These are phyloP conservation scores for Sphaerulina populicola DNA, from an alignment of 2,329 filamentous ascomycete genomes.

Conservation along the genomic window DNA sequence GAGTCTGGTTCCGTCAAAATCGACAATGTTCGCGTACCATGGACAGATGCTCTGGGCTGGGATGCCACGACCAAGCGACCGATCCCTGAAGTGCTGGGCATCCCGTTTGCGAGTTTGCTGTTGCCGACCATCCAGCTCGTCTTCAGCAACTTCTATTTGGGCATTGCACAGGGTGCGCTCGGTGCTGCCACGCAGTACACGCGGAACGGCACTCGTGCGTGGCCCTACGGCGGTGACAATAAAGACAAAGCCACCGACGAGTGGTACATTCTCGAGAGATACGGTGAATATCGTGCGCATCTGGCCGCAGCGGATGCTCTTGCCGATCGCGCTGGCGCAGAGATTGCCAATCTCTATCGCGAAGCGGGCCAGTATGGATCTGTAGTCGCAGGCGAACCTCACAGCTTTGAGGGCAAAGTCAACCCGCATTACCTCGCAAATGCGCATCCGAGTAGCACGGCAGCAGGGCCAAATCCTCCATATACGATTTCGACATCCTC, in stretches of 20 bases:
- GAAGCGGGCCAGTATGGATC: slow-evolving; percentile 28
- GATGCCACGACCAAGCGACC: slow-evolving; percentile 45
- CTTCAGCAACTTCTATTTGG: slow-evolving; percentile 59
- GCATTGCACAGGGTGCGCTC: slow-evolving; percentile 53
- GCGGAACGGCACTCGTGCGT: slow-evolving; percentile 48
- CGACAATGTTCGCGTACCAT: slow-evolving; percentile 48
- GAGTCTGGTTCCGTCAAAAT: slow-evolving; percentile 58
- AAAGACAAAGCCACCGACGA: slow-evolving; percentile 54
- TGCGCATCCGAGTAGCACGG: slow-evolving; percentile 8
- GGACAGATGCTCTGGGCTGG: slow-evolving; percentile 57
- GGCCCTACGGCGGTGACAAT: slow-evolving; percentile 57
- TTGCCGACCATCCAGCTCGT: slow-evolving; percentile 57
- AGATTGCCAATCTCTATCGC: slow-evolving; percentile 43
- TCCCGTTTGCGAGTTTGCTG: slow-evolving; percentile 51
- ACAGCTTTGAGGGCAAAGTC: slow-evolving; percentile 13
- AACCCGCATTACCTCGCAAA: slow-evolving; percentile 19
- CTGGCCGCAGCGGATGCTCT: slow-evolving; percentile 53
- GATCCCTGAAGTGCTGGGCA: slow-evolving; percentile 42
- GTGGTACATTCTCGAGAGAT: slow-evolving; percentile 57
- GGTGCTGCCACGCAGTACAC: slow-evolving; percentile 52
- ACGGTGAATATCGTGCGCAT: slow-evolving; percentile 57
- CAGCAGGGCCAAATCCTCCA: slow-evolving; percentile 14
- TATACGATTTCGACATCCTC: slow-evolving; percentile 20
- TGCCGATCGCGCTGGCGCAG: slow-evolving; percentile 48
- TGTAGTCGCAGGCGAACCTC: slow-evolving; percentile 9